Evolutionary conservation across 192 early-diverging fungal species (phyloP), one percentile per base, ranked within the genome.

Genomic region (Coemansia sp.): DNA sequence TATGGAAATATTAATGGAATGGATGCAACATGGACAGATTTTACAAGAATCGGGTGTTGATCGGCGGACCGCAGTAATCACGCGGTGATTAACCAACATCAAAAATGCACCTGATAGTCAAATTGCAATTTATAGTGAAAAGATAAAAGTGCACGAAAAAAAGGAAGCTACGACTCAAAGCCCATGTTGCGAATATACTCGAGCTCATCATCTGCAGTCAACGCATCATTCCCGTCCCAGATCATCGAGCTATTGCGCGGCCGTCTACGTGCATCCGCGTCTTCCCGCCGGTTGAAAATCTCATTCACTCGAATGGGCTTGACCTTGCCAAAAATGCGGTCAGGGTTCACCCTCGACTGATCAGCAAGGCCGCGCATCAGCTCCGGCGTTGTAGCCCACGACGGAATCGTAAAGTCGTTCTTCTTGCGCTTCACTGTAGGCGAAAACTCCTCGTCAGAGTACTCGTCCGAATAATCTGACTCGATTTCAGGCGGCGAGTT

Each of bases 321-420:
- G 11, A 83, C 68, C 0, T 60, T 43, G 10, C 82, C 82, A 62
- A 83, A 83, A 43, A 83, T 76, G 22, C 67, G 70, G 27, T 83
- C 82, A 0, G 82, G 82, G 37, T 83, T 83, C 23, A 79, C 59
- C 4, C 39, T 27, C 56, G 69, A 69, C 62, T 83, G 82, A 37
- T 61, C 47, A 51, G 63, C 45, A 54, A 83, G 50, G 2, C 76
- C 76, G n/a, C 53, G 49, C 4, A 68, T 60, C 41, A 83, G 69
- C 61, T 79, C 76, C 0, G 82, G 82, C 58, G 75, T 83, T 10
- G 76, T 75, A 7, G 82, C 82, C 82, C 82, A 83, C 15, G 32
- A 22, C 5, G 82, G 82, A 14, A 76, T 76, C 27, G 43, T 63
- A 29, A 66, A 75, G 51, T 75, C 59, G 41, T 79, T 79, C 65